phyloP scores from a whole-genome alignment of 345 rosid species.

The Gossypium anomalum region DNA sequence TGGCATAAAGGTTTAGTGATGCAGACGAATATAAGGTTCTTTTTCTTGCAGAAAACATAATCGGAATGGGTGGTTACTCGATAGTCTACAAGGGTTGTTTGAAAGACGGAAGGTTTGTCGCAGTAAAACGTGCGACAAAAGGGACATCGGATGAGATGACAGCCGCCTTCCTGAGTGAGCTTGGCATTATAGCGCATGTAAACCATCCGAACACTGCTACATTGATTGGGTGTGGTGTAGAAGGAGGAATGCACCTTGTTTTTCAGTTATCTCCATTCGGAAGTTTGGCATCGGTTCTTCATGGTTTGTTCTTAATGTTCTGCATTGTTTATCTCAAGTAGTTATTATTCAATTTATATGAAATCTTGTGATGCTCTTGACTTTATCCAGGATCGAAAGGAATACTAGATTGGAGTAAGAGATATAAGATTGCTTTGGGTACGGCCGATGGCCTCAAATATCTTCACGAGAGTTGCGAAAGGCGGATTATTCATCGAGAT shows the following conservation, averaged over 20 bases:
- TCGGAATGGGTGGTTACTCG: conserved; percentile 86
- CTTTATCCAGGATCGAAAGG: conserved; percentile 44
- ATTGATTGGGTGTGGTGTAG: conserved; percentile 76
- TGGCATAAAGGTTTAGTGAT: background rate
- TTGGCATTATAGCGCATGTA: conserved; percentile 83
- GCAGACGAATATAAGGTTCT: background rate
- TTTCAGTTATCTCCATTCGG: conserved; percentile 71
- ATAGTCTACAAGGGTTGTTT: conserved; percentile 77
- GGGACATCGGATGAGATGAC: conserved; percentile 75
- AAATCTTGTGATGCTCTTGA: background rate
- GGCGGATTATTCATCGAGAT: conserved; percentile 90
- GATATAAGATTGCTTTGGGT: conserved; percentile 80
- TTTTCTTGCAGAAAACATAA: conserved; percentile 57
- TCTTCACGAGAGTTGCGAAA: conserved; percentile 79
- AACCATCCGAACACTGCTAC: conserved; percentile 90
- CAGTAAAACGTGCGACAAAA: conserved; percentile 63
- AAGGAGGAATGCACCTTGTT: conserved; percentile 78
- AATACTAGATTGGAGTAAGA: conserved; percentile 67
- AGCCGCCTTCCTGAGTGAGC: conserved; percentile 61
- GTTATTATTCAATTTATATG: background rate
- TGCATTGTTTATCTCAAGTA: background rate
- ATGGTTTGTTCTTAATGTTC: conserved; percentile 40
- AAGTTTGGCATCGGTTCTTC: conserved; percentile 75
- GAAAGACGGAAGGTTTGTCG: conserved; percentile 60
- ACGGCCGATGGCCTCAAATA: conserved; percentile 74